Evolutionary conservation across 2,329 filamentous ascomycete species (phyloP).

Genomic region (Cryoendolithus antarcticus): DNA sequence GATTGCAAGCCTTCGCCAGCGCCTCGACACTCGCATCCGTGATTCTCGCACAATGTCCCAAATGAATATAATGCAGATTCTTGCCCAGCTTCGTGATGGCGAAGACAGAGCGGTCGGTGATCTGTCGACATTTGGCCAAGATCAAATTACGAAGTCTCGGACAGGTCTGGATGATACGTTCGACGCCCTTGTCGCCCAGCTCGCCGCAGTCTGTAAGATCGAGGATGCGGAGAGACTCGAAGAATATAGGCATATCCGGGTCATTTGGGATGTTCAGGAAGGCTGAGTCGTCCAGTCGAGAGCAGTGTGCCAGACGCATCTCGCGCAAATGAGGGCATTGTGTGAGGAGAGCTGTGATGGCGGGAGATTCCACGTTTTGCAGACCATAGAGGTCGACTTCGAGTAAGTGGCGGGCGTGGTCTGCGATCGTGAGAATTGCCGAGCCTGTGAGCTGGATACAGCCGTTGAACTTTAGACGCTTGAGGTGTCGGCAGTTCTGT

Average conservation of each 20-base stretch:
- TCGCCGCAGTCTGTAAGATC: conserved; percentile 82
- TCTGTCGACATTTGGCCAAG: conserved; percentile 82
- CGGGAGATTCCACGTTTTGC: conserved; percentile 64
- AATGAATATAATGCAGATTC: conserved; percentile 91
- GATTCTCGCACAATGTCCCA: conserved; percentile 85
- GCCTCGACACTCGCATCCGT: conserved; percentile 80
- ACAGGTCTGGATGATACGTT: conserved; percentile 74
- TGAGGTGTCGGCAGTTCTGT: conserved; percentile 71
- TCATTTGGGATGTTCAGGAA: conserved; percentile 65
- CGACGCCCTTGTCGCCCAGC: conserved; percentile 74
- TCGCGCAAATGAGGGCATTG: conserved; percentile 79
- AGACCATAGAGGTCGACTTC: conserved; percentile 94
- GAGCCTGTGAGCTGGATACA: conserved; percentile 74
- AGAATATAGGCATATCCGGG: conserved; percentile 37
- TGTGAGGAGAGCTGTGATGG: conserved; percentile 67
- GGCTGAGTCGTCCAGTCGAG: conserved; percentile 72
- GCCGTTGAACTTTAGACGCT: conserved; percentile 90
- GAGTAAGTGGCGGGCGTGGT: conserved; percentile 80
- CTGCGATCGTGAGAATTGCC: conserved; percentile 73
- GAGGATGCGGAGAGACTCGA: conserved; percentile 82
- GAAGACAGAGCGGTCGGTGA: conserved; percentile 78
- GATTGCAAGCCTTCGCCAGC: conserved; percentile 74
- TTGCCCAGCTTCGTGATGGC: conserved; percentile 84
- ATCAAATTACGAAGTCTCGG: conserved; percentile 86
- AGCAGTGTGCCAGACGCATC: conserved; percentile 74